Evolutionary conservation across 768 basidiomycete species (phyloP).

Genomic region (Terana coerulea): DNA sequence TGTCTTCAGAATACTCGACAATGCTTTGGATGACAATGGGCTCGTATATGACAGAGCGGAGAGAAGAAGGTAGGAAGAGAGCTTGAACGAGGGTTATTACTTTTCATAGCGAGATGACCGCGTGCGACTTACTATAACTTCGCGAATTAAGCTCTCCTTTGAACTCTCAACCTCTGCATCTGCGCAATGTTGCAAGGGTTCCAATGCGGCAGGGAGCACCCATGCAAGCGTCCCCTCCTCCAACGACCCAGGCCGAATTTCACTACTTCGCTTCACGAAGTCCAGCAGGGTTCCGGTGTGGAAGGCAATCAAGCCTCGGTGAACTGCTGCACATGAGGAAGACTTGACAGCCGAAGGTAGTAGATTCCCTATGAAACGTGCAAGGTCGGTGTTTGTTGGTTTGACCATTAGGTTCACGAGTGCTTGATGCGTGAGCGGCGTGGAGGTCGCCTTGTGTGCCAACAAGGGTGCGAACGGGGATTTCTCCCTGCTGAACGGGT

Average conservation of each 20-base stretch:
- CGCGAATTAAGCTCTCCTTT: slow-evolving; percentile 31
- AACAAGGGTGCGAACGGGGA: slow-evolving; percentile 67
- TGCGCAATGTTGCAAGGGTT: slow-evolving; percentile 41
- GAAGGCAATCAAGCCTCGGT: slow-evolving; percentile 78
- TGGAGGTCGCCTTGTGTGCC: slow-evolving; percentile 73
- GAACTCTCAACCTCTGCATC: slow-evolving; percentile 2
- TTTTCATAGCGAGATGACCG: not conserved
- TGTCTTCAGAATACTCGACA: slow-evolving; percentile 52
- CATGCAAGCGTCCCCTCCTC: slow-evolving; percentile 67
- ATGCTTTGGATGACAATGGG: slow-evolving; percentile 50
- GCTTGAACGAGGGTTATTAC: slow-evolving; percentile 34
- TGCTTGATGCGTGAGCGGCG: slow-evolving; percentile 65
- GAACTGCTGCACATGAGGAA: slow-evolving; percentile 21
- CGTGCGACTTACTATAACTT: slow-evolving; percentile 46
- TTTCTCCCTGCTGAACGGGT: slow-evolving; percentile 41
- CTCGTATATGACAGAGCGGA: slow-evolving; percentile 67
- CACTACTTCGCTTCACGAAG: slow-evolving; percentile 45
- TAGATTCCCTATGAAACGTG: slow-evolving; percentile 66
- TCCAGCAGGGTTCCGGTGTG: slow-evolving; percentile 78
- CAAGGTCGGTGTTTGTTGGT: slow-evolving; percentile 51
- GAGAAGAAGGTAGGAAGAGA: slow-evolving; percentile 72
- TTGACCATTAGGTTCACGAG: slow-evolving; percentile 77
- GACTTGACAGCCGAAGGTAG: slow-evolving; percentile 56
- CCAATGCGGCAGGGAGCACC: slow-evolving; percentile 59
- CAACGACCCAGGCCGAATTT: slow-evolving; percentile 35